A percentile compares a stretch with the other conserved stretches of the same genome.
phyloP scores from a whole-genome alignment of 257 asterid genomes.

The Solanum dulcamara region DNA sequence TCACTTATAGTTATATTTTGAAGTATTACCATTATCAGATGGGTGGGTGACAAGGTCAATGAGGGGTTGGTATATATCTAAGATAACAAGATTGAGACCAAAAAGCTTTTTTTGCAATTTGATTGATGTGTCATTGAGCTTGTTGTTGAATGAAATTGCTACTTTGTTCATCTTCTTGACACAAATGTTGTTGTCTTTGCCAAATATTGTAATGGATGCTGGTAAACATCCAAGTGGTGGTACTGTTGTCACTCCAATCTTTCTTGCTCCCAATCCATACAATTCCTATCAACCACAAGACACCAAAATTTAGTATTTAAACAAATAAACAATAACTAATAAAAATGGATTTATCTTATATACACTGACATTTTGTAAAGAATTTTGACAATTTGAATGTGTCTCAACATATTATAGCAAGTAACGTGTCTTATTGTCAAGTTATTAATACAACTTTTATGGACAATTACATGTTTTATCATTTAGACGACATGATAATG shows the following conservation, averaged over 20 bases:
- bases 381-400: neutral
- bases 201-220: conserved; percentile 65
- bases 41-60: conserved; percentile 56
- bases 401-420: neutral
- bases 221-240: conserved; percentile 87
- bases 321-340: neutral
- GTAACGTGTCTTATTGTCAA: neutral
- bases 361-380: neutral
- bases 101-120: conserved; percentile 36
- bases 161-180: conserved; percentile 49
- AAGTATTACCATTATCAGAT: conserved; percentile 38
- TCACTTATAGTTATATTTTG: no score
- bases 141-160: conserved; percentile 60
- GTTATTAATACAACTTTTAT: no score
- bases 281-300: conserved; percentile 7
- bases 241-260: conserved; percentile 76
- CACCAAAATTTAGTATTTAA: neutral
- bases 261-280: conserved; percentile 69
- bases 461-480: no score
- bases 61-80: conserved; percentile 69
- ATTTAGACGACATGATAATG: neutral
- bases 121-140: conserved; percentile 56
- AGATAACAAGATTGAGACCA: conserved; percentile 52
- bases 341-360: neutral
- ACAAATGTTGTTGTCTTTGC: conserved; percentile 57